Conservation (phyloP, 163 green algal species). For the Chlamydomonas reinhardtii region DNA sequence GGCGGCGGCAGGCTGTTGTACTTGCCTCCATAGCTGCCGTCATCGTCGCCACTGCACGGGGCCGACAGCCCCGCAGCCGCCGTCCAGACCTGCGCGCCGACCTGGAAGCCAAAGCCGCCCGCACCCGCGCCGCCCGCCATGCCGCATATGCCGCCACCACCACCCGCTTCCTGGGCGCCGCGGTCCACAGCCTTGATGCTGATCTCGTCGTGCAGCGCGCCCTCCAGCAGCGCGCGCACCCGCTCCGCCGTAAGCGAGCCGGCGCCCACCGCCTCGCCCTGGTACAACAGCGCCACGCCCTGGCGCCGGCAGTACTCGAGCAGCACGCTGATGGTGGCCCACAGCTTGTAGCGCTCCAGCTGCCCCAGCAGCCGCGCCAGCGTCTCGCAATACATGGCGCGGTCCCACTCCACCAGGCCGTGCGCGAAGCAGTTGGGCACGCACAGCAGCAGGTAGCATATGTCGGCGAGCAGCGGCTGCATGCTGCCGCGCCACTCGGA, state of each 20-base stretch:
- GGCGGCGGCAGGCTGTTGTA: not conserved
- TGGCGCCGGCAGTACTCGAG: conserved; percentile 14
- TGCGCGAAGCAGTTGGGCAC: conserved; percentile 31
- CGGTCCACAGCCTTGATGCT: not conserved
- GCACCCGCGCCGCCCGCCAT: not conserved
- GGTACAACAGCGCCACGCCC: conserved; percentile 22
- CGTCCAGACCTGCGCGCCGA: too few species aligned
- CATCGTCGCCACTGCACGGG: not conserved
- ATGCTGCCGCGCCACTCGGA: not conserved
- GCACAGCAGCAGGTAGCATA: conserved; percentile 28
- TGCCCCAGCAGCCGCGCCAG: conserved; percentile 24
- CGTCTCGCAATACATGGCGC: conserved; percentile 29
- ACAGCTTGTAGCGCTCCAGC: conserved; percentile 25
- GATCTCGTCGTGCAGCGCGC: conserved; percentile 32
- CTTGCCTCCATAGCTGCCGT: not conserved
- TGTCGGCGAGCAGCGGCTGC: conserved; percentile 18
- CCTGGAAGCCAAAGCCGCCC: not conserved
- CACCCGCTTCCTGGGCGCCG: not conserved
- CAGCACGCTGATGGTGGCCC: not conserved
- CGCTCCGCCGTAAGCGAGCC: not conserved
- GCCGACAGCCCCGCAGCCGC: too few species aligned
- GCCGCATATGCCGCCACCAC: not conserved
- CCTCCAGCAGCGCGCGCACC: conserved; percentile 13
- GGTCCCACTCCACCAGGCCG: conserved; percentile 28
- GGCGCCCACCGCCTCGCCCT: conserved; percentile 16